Percentiles rank a stretch among this genome's conserved stretches.
phyloP scores from a whole-genome alignment of 257 asterid genomes.

The Nicotiana undulata region DNA sequence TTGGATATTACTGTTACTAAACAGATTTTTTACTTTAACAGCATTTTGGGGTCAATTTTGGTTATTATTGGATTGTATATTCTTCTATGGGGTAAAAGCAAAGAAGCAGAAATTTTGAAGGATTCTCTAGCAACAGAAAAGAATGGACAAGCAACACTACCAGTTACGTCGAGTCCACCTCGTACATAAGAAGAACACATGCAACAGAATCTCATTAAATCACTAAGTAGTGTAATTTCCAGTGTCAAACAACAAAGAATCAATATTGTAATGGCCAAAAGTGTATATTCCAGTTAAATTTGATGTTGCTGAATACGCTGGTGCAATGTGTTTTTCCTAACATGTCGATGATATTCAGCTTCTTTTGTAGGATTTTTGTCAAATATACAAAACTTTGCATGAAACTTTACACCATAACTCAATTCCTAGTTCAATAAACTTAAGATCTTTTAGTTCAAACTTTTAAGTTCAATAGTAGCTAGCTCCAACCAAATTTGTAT shows the following conservation, averaged over 20 bases:
- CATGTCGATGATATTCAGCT: background rate
- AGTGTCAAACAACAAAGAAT: background rate
- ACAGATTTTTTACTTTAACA: constrained; percentile 15
- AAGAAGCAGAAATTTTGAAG: constrained; percentile 26
- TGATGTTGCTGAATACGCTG: background rate
- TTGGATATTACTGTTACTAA: background rate
- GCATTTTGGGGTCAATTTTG: constrained; percentile 58
- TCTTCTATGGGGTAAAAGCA: constrained; percentile 77
- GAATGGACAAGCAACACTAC: constrained; percentile 11
- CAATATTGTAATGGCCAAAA: background rate
- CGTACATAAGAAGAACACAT: background rate
- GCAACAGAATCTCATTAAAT: background rate
- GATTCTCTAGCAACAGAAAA: constrained; percentile 12
- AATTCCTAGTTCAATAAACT: background rate
- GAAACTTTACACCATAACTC: background rate
- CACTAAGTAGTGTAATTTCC: background rate
- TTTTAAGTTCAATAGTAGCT: background rate
- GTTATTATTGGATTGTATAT: constrained; percentile 57
- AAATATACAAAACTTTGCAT: background rate
- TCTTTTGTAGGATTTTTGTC: background rate
- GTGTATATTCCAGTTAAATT: background rate
- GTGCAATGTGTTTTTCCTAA: background rate
- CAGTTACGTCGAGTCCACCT: constrained; percentile 2
- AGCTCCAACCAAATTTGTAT: background rate
- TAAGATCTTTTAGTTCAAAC: background rate